Base-by-base conservation (phyloP, 2,329 filamentous ascomycete genomes). In the Calycina herbarum region DNA sequence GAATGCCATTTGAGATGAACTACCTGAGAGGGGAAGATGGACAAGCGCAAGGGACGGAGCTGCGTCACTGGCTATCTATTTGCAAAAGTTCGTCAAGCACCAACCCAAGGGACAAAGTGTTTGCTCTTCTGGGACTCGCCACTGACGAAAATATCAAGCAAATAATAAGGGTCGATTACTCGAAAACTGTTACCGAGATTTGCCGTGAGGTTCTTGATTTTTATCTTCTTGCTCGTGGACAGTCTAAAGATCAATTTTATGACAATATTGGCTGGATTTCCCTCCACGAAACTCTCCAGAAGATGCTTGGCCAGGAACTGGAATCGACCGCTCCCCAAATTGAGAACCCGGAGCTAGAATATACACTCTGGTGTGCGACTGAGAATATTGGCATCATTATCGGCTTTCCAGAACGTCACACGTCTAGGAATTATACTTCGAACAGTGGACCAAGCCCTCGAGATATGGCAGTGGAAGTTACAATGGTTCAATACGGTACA, bases 21-120 rank as follows among this genome's bases (percentile, higher is more conserved):
- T 51, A 24, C 20, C 8, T 24, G 20, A n/a, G n/a, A 24, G 20
- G 20, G n/a, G n/a, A 10, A 11, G 10, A 24, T 5, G 45, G 45
- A 51, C n/a, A 51, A 51, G 45, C n/a, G n/a, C n/a, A 51, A 51
- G 45, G 45, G n/a, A 51, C 45, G 24, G 45, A 51, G 20, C n/a
- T 51, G 20, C n/a, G 45, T 8, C 42, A 48, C 42, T 48, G 45
- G 45, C 20, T 51, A 10, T 51, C 45, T 51, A 10, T 24, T 10
- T 51, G 20, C 45, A 10, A 20, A 20, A 10, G 17, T 24, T 51
- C 45, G 2, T 24, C 20, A 51, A 51, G 45, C 45, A 51, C 45
- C n/a, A 11, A 51, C 8, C n/a, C 45, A 51, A 24, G 45, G 24
- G 45, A 51, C 45, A 51, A 51, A 51, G n/a, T 51, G 7, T 51